Percentiles rank a stretch among this genome's conserved stretches.
Conservation (phyloP, 108 stramenopile species). For the Cyclostephanos tholiformis region DNA sequence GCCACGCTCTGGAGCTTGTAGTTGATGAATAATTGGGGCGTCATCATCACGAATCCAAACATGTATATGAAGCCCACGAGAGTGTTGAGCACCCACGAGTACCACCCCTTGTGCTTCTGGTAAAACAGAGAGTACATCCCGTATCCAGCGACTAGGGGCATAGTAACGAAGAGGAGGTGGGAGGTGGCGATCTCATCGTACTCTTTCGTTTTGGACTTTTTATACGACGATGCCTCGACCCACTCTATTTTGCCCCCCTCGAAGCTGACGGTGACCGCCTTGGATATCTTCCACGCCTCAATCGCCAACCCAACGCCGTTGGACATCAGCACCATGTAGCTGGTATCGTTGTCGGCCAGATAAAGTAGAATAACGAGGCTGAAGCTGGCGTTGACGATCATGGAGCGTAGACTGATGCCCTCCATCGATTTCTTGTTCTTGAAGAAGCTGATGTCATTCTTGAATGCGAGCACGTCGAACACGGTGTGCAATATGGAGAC, state of each 20-base stretch:
- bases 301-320: conserved; percentile 74
- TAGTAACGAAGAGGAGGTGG: conserved; percentile 50
- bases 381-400: conserved; percentile 74
- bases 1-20: conserved; percentile 89
- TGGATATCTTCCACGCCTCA: conserved; percentile 77
- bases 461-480: conserved; percentile 87
- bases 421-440: conserved; percentile 75
- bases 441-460: conserved; percentile 88
- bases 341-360: conserved; percentile 81
- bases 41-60: conserved; percentile 93
- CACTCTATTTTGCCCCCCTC: conserved; percentile 60
- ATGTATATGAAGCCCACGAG: conserved; percentile 86
- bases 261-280: conserved; percentile 54
- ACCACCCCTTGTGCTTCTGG: conserved; percentile 83
- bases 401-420: conserved; percentile 68
- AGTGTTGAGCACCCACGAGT: conserved; percentile 73
- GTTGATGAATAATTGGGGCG: conserved; percentile 93
- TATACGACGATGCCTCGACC: conserved; percentile 59
- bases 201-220: conserved; percentile 64
- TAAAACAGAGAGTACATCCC: conserved; percentile 69
- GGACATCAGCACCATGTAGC: conserved; percentile 69
- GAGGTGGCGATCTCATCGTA: conserved; percentile 70
- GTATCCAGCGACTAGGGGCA: conserved; percentile 76
- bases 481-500: conserved; percentile 75
- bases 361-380: conserved; percentile 81